Evolutionary conservation across 768 basidiomycete species (phyloP), one percentile per base, ranked within the genome.

Genomic region (Leccinum aurantiacum): DNA sequence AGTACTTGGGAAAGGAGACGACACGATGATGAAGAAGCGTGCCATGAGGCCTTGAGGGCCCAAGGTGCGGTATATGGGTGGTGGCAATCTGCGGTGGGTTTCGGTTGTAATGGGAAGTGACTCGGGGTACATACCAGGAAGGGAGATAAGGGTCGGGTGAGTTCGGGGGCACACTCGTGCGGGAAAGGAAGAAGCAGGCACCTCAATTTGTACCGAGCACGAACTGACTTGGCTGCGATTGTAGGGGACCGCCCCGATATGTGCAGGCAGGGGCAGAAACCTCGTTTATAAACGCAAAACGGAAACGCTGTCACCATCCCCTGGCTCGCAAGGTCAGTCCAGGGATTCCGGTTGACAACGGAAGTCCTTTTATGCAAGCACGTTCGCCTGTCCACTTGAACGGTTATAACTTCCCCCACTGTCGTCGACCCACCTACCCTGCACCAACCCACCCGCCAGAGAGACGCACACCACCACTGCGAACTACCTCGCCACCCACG

Each of bases 281-380:
- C 56, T 48, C 51, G 66, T 73, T 68, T 70, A 72, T 73, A 73
- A 73, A 72, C 64, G 71, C 72, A 65, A 63, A 54, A 57, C 46
- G 57, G 59, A 50, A 53, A 56, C 48, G 64, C 44, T 55, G 29
- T 57, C 44, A 25, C 58, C 59, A 25, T 60, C 51, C 65, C 63
- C 22, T 64, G 60, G 59, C 51, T 56, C 44, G 5, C n/a, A 38
- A 44, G 51, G 57, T 44, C 24, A 53, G 49, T 37, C 59, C 33
- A 15, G 59, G 53, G 63, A 60, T 50, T 50, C 66, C 58, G 60
- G 65, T 46, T 53, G 15, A 31, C 55, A 47, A 41, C 58, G 41
- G 60, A 29, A 38, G 55, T n/a, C 56, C 60, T 48, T 57, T 63
- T 67, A 75, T 74, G 72, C 74, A 75, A 44, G 65, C 72, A 74